Percentiles rank a stretch among this genome's conserved stretches.
Evolutionary conservation across 2,329 filamentous ascomycete genomes (phyloP).

Genomic region (Aspergillus tamarii): DNA sequence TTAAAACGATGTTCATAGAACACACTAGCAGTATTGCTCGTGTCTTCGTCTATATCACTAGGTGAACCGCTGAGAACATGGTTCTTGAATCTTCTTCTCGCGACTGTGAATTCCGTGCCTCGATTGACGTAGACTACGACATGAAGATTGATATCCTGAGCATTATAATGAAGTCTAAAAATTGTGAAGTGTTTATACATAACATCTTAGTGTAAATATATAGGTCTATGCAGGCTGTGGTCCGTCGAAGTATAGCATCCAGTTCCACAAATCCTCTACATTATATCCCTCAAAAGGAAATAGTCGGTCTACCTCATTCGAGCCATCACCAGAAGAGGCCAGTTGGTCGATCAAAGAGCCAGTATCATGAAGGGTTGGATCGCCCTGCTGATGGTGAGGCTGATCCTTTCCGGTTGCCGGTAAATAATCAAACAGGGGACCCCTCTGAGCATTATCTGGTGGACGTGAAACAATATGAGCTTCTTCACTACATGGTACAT

Average conservation of each 20-base stretch:
- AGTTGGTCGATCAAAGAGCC: neutral
- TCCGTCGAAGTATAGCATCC: conserved; percentile 26
- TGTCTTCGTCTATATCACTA: too few relatives aligned
- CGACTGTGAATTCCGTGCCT: too few relatives aligned
- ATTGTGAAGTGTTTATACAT: neutral
- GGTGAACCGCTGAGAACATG: too few relatives aligned
- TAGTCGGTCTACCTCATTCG: conserved; percentile 11
- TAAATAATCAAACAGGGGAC: neutral
- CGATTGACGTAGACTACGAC: too few relatives aligned
- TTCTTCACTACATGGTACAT: neutral
- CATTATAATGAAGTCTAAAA: neutral
- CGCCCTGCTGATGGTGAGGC: neutral
- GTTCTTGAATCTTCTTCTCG: too few relatives aligned
- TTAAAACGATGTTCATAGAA: too few relatives aligned
- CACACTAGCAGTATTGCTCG: too few relatives aligned
- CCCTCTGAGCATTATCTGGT: neutral
- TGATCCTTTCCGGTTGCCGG: neutral
- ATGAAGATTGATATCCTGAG: neutral
- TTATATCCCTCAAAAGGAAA: conserved; percentile 27
- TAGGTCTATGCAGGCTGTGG: neutral
- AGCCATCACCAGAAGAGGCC: neutral
- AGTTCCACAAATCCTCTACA: conserved; percentile 28
- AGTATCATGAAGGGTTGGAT: neutral
- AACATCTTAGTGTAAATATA: neutral
- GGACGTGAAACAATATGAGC: neutral